Percentiles rank a stretch among this genome's conserved stretches.
Conservation (phyloP, 371 early-diverging fungal species). For the Basidiobolus heterosporus region DNA sequence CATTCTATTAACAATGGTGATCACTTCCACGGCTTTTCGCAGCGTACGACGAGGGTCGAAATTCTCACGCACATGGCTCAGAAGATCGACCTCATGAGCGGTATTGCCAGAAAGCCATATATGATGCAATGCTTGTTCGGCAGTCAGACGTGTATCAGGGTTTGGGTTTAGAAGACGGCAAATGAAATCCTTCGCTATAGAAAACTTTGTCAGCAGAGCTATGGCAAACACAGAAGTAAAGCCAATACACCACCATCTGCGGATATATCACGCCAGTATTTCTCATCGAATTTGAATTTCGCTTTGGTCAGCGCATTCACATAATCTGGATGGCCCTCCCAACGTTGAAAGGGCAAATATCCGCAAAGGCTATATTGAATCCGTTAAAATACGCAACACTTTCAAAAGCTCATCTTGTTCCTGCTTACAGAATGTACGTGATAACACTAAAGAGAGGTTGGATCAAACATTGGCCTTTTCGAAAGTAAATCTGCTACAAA, state of each 20-base stretch:
- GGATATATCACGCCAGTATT: constrained; percentile 65
- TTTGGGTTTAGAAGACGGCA: constrained; percentile 53
- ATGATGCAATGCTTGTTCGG: constrained; percentile 62
- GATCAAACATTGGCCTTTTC: background rate
- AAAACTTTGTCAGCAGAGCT: background rate
- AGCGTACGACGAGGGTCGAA: constrained; percentile 24
- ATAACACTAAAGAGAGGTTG: background rate
- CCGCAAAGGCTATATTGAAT: constrained; percentile 57
- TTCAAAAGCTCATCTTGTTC: background rate
- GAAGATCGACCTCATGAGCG: constrained; percentile 34
- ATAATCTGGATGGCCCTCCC: constrained; percentile 38
- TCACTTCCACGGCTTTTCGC: background rate
- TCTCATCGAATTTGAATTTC: constrained; percentile 53
- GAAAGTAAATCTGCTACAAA: constrained; percentile 9
- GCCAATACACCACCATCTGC: constrained; percentile 24
- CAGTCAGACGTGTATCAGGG: constrained; percentile 57
- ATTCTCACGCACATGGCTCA: constrained; percentile 47
- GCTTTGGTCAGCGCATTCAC: constrained; percentile 42
- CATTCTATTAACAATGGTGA: background rate
- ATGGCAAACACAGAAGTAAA: background rate
- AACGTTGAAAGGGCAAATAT: constrained; percentile 55
- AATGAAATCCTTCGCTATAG: constrained; percentile 79
- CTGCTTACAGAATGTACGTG: background rate
- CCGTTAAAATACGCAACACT: background rate
- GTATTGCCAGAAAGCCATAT: constrained; percentile 53